Conservation (phyloP, 2,329 filamentous ascomycete species). For the Verruconis gallopava region DNA sequence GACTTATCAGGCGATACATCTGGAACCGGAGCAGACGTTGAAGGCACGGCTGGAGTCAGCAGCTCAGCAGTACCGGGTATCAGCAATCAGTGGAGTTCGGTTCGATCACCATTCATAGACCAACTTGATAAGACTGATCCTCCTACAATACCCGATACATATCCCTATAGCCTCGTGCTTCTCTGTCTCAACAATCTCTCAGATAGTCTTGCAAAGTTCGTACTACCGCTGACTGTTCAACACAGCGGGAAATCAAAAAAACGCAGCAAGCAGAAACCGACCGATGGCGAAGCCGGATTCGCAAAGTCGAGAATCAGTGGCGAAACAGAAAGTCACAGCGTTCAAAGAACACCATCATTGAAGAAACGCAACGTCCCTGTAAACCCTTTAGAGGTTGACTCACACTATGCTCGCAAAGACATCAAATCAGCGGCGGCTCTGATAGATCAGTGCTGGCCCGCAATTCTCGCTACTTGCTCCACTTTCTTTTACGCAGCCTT, state of each 20-base stretch:
- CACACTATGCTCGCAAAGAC: conserved; percentile 57
- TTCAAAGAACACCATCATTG: conserved; percentile 53
- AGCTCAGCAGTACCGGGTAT: conserved; percentile 53
- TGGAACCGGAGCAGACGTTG: conserved; percentile 76
- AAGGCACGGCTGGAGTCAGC: conserved; percentile 42
- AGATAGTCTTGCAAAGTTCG: conserved; percentile 84
- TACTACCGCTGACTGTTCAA: conserved; percentile 79
- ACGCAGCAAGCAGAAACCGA: conserved; percentile 32
- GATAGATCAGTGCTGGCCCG: conserved; percentile 89
- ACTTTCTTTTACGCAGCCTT: conserved; percentile 87
- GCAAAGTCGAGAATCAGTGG: conserved; percentile 11
- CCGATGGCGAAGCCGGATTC: conserved; percentile 21
- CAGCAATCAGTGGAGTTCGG: conserved; percentile 79
- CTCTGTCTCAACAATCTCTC: conserved; percentile 83
- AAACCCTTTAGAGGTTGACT: conserved; percentile 66
- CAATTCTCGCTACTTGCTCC: conserved; percentile 84
- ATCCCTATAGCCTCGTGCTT: conserved; percentile 79
- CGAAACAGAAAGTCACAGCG: conserved; percentile 15
- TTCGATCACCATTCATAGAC: conserved; percentile 80
- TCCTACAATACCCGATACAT: conserved; percentile 75
- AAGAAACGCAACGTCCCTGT: conserved; percentile 66
- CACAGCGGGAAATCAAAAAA: conserved; percentile 34
- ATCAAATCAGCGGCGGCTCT: conserved; percentile 69
- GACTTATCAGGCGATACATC: conserved; percentile 39
- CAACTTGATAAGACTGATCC: conserved; percentile 86